phyloP scores from a whole-genome alignment of 768 basidiomycete species.

The Naganishia friedmannii region DNA sequence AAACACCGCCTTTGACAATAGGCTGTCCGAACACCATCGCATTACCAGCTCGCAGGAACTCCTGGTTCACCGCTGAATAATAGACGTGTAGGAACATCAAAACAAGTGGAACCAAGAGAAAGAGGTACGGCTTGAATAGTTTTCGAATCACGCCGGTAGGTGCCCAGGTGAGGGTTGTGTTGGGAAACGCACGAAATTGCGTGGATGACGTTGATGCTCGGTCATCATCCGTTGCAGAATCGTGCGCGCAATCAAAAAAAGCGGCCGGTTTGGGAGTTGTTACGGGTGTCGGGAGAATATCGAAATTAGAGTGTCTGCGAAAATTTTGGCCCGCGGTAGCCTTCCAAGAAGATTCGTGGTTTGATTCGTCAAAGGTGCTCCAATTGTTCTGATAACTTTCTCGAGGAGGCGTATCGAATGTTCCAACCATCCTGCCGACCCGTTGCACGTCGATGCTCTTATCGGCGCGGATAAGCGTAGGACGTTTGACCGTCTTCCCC shows the following conservation, averaged over 20 bases:
- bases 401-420: neutral
- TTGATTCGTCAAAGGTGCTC: neutral
- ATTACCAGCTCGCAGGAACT: conserved; percentile 18
- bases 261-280: neutral
- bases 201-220: conserved; percentile 1
- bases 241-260: neutral
- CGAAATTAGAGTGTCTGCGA: conserved; percentile 1
- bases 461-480: conserved; percentile 5
- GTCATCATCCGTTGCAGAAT: neutral
- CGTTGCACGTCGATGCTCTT: neutral
- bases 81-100: conserved; percentile 18
- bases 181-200: conserved; percentile 15
- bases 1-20: neutral
- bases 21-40: conserved; percentile 21
- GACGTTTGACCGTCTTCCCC: neutral
- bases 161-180: neutral
- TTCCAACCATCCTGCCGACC: neutral
- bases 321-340: neutral
- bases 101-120: conserved; percentile 20
- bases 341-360: neutral
- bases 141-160: neutral
- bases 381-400: neutral
- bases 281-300: neutral
- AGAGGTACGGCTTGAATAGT: conserved; percentile 15
- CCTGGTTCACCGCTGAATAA: conserved; percentile 6